Base-by-base conservation (phyloP, 371 early-diverging fungal species). In the Smittium culicis region DNA sequence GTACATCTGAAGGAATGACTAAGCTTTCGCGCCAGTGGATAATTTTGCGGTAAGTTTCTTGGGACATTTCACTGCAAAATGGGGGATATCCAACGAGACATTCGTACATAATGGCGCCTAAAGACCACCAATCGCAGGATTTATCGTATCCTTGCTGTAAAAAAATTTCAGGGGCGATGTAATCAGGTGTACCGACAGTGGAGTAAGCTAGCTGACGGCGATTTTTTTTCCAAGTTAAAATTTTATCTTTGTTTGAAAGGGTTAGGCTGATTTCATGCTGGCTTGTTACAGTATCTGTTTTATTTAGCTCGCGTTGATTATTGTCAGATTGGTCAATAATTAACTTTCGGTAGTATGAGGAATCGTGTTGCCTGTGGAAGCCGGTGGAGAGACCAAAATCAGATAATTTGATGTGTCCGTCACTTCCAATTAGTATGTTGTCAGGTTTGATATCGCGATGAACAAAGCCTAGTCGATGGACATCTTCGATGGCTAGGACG, bases 381-480 rank as follows among this genome's bases (percentile, higher is more conserved):
- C 98, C 98, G 0, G 98, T 99, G 1, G 99, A 93, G 54, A 99
- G 85, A 35, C 98, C 98, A 82, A 97, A 96, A 74, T 97, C 98
- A 17, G 93, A 89, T 25, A 97, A 79, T 78, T 95, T 95, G 67
- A 91, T 85, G 71, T 91, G 92, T 0, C 92, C 92, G 68, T 86
- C 86, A 65, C 85, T 82, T 72, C 89, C 90, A 61, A 91, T 87
- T 34, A 91, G 74, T 32, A 91, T 89, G 72, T 91, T 91, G 74
- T 91, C 92, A 1, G 92, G 92, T 75, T 91, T 91, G 71, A 91
- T 90, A 68, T 91, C 92, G 68, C 99, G 86, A 79, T 98, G 99
- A 66, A 99, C 94, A 73, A 96, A 98, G 17, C 96, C 94, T 54
- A 99, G 81, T 28, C 86, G 81, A 75, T 99, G 99, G 33, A 99